These are phyloP conservation scores for Cornus florida DNA, from an alignment of 148 eudicot genomes.

Conservation along the genomic window DNA sequence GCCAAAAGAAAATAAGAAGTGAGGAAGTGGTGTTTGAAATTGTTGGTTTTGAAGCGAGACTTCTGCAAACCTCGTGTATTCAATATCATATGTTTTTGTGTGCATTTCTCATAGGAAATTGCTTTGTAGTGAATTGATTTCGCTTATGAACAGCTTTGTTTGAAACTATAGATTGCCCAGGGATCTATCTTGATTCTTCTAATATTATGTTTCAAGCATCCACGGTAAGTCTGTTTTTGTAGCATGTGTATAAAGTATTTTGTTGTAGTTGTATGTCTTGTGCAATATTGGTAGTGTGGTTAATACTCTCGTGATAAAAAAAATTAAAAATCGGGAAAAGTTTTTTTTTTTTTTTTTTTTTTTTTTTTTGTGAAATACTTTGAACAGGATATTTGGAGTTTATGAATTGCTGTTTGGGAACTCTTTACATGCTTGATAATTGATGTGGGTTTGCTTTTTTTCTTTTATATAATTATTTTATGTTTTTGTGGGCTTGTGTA, in stretches of 20 bases:
- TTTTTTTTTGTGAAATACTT: not conserved
- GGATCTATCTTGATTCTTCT: not conserved
- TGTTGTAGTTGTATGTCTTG: conserved; percentile 9
- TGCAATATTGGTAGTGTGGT: not conserved
- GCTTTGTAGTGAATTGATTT: conserved; percentile 12
- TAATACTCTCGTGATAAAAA: not conserved
- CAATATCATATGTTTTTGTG: conserved; percentile 7
- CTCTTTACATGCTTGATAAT: not conserved
- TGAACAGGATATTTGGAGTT: not conserved
- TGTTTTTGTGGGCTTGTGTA: not conserved
- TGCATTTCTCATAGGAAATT: conserved; percentile 4
- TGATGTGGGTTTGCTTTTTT: not conserved
- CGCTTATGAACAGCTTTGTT: conserved; percentile 7
- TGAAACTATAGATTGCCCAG: not conserved
- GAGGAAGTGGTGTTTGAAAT: conserved; percentile 1
- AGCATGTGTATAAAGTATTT: conserved; percentile 12
- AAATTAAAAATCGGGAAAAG: too few relatives aligned
- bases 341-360: not conserved
- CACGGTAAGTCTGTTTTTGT: not conserved
- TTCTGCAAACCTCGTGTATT: conserved; percentile 12
- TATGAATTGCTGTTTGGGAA: not conserved
- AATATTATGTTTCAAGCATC: conserved; percentile 8
- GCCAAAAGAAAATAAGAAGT: not conserved
- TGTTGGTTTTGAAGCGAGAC: not conserved
- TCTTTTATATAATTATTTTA: too few relatives aligned